Percentiles rank a stretch among this genome's conserved stretches.
Evolutionary conservation across 345 rosid species (phyloP).

Genomic region (Punica granatum): DNA sequence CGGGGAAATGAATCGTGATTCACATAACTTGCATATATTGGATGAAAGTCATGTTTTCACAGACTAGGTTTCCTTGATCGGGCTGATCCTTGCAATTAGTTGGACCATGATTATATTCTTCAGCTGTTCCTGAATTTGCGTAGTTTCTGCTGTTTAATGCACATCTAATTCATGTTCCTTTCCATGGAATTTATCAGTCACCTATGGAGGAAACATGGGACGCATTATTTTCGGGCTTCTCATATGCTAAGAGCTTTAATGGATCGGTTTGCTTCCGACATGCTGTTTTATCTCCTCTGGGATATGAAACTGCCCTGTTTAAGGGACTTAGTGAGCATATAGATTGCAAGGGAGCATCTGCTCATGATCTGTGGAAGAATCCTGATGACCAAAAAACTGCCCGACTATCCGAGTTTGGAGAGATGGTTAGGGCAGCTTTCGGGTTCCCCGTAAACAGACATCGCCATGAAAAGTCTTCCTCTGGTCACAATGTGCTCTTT

Average conservation of each 20-base stretch:
- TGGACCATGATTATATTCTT: background rate
- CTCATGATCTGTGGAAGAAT: constrained; percentile 56
- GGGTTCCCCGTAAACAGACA: constrained; percentile 61
- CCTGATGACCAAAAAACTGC: constrained; percentile 67
- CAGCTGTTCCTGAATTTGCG: background rate
- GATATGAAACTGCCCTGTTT: constrained; percentile 77
- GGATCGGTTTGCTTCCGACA: constrained; percentile 86
- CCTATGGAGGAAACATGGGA: constrained; percentile 89
- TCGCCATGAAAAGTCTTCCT: constrained; percentile 34
- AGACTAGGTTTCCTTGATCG: background rate
- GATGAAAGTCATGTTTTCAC: too few species aligned
- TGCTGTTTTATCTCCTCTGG: constrained; percentile 71
- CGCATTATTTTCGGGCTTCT: constrained; percentile 69
- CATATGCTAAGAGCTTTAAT: constrained; percentile 72
- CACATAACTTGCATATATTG: background rate
- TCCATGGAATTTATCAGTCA: constrained; percentile 32
- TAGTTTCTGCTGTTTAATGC: background rate
- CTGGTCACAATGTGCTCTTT: constrained; percentile 64
- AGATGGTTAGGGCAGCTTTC: constrained; percentile 79
- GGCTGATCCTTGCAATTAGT: background rate
- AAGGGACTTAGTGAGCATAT: constrained; percentile 66
- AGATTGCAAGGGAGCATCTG: constrained; percentile 58
- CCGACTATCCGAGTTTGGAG: constrained; percentile 84
- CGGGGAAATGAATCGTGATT: background rate
- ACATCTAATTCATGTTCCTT: background rate